phyloP scores from a whole-genome alignment of 2,329 filamentous ascomycete genomes.

The Didymella glomerata region DNA sequence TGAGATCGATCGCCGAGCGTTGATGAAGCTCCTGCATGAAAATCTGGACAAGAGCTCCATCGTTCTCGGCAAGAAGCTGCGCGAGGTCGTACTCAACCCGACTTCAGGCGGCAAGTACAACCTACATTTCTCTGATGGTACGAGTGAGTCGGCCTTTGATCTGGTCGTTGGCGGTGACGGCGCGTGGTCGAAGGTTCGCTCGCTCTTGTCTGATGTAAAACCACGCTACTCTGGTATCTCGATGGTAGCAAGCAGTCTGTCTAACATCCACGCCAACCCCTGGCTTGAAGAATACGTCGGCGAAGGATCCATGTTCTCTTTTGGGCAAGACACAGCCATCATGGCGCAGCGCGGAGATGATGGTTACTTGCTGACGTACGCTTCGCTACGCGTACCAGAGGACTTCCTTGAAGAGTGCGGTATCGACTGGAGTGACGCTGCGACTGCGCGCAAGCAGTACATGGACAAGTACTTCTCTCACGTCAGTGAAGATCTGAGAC shows the following conservation, averaged over 20 bases:
- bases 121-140: slow-evolving; percentile 44
- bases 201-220: slow-evolving; percentile 42
- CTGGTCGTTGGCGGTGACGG: slow-evolving; percentile 61
- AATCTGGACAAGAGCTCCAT: slow-evolving; percentile 56
- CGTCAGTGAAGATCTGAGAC: slow-evolving; percentile 47
- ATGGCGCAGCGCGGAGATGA: slow-evolving; percentile 60
- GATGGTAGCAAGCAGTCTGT: slow-evolving; percentile 54
- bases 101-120: slow-evolving; percentile 26
- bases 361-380: slow-evolving; percentile 56
- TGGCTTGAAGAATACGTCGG: slow-evolving; percentile 58
- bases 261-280: slow-evolving; percentile 54
- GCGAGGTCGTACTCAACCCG: slow-evolving; percentile 41
- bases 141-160: slow-evolving; percentile 49
- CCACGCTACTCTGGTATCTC: slow-evolving; percentile 60
- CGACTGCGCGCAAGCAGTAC: slow-evolving; percentile 43
- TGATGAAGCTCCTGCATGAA: slow-evolving; percentile 52
- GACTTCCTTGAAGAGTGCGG: slow-evolving; percentile 54
- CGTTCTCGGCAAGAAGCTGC: slow-evolving; percentile 44
- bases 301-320: slow-evolving; percentile 43
- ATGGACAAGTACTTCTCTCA: slow-evolving; percentile 35
- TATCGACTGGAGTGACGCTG: slow-evolving; percentile 54
- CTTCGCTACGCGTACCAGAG: slow-evolving; percentile 51
- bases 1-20: slow-evolving; percentile 61
- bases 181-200: slow-evolving; percentile 54
- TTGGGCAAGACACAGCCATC: slow-evolving; percentile 52